Evolutionary conservation across 805 yeast species (phyloP).

Genomic region (Cyberlindnera mrakii): DNA sequence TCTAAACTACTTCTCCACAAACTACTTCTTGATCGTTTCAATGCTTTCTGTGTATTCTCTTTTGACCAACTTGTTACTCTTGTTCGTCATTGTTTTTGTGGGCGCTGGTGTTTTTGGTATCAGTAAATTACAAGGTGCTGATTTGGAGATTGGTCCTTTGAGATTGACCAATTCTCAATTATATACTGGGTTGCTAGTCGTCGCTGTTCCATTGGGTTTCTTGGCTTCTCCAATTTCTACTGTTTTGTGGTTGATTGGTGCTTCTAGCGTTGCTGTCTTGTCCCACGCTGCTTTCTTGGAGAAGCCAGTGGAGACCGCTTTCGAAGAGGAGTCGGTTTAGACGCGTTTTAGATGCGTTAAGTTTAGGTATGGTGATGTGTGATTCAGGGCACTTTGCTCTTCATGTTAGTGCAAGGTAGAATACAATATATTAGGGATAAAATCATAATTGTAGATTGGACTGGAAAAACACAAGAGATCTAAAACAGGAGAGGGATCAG

Average conservation of each 20-base stretch:
- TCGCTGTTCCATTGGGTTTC: conserved; percentile 77
- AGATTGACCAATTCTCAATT: conserved; percentile 70
- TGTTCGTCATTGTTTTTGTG: conserved; percentile 76
- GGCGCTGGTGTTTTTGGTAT: conserved; percentile 75
- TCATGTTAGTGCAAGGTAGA: no score
- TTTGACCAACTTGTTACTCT: conserved; percentile 74
- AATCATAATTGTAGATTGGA: no score
- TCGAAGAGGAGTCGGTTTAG: conserved; percentile 59
- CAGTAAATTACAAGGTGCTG: conserved; percentile 73
- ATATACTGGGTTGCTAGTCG: conserved; percentile 73
- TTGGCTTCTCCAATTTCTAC: conserved; percentile 88
- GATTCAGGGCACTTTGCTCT: no score
- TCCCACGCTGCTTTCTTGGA: conserved; percentile 90
- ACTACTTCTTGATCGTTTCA: conserved; percentile 71
- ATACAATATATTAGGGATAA: no score
- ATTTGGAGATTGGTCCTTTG: conserved; percentile 65
- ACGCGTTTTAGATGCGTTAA: no score
- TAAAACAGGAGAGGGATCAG: neutral
- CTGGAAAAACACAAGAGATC: no score
- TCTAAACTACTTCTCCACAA: conserved; percentile 79
- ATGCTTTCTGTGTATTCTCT: conserved; percentile 77
- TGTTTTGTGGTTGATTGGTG: conserved; percentile 86
- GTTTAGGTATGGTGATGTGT: neutral
- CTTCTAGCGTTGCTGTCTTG: conserved; percentile 70
- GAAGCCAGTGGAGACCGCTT: conserved; percentile 92